Base-by-base conservation (phyloP, 2,329 filamentous ascomycete species). In the Neonectria ditissima region DNA sequence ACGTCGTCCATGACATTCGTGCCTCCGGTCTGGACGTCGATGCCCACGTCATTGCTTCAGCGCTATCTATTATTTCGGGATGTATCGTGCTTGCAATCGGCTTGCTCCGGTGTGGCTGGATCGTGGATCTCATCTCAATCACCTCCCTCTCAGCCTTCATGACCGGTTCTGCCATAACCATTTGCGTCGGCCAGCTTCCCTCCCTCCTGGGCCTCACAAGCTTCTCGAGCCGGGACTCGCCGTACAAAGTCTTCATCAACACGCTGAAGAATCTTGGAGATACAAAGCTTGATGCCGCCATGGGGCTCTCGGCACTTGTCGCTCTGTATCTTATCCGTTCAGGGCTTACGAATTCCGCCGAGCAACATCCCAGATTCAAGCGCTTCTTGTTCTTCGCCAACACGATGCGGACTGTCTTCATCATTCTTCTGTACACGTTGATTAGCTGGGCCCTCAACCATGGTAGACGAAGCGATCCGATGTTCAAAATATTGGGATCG, bases 61-160 rank as follows among this genome's bases (percentile, higher is more conserved):
- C 90, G 4, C 83, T 98, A 20, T 89, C 93, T 6, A 82, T 98
- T 59, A 88, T 97, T 59, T 85, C 88, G 6, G 95, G 95, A 39
- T 84, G 83, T 37, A 91, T 97, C 62, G 91, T 97, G 39, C 84
- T 91, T 53, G 87, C 89, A 65, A 87, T 98, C 65, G 96, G 95
- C 4, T 81, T 97, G 3, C 81, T 92, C 45, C 89, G 94, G 50
- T 86, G 90, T 39, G 95, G 96, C 6, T 97, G 94, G 89, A 90
- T 98, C 54, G 94, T 97, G 51, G 94, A 98, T 69, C 87, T 97
- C 73, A 97, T 98, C 72, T 92, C 96, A 1, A 87, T 97, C 59
- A 90, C 93, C 1, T 92, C 94, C 0, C 92, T 98, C 57, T 94
- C 92, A 0, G 94, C 96, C 3, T 98, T 97, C 82, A 97, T 98